Evolutionary conservation across 2,329 filamentous ascomycete genomes (phyloP).

Genomic region (Alternaria burnsii): DNA sequence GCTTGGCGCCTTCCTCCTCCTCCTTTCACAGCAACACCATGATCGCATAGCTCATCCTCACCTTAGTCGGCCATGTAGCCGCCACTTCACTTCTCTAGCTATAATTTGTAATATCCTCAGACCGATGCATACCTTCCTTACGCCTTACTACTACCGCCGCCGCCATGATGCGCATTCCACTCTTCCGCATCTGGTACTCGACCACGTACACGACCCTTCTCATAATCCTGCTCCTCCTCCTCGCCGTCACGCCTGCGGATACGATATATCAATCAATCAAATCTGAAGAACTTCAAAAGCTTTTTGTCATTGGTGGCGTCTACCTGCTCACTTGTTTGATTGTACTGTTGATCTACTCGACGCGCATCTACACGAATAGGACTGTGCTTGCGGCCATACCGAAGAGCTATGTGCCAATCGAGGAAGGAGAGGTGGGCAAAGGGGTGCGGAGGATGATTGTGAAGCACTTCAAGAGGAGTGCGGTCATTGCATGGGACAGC

Average conservation of each 20-base stretch:
- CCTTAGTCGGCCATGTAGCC: conserved; percentile 29
- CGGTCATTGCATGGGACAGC: conserved; percentile 80
- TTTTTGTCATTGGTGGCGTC: conserved; percentile 79
- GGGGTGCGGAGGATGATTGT: conserved; percentile 79
- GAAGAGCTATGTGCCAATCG: conserved; percentile 84
- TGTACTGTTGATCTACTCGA: conserved; percentile 78
- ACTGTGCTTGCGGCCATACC: conserved; percentile 83
- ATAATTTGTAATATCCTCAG: conserved; percentile 37
- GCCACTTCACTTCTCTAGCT: conserved; percentile 18
- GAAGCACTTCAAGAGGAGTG: conserved; percentile 76
- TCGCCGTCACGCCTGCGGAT: conserved; percentile 83
- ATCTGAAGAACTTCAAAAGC: conserved; percentile 75
- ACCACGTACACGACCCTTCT: conserved; percentile 79
- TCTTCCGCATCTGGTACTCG: conserved; percentile 84
- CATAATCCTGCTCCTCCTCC: conserved; percentile 74
- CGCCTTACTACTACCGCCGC: conserved; percentile 6
- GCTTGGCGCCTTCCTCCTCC: conserved; percentile 29
- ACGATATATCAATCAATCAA: conserved; percentile 76
- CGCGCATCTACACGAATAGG: conserved; percentile 86
- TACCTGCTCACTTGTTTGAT: conserved; percentile 77
- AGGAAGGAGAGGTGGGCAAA: conserved; percentile 81
- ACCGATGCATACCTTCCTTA: conserved; percentile 31
- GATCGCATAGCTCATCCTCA: conserved; percentile 22
- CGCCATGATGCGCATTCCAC: conserved; percentile 57
- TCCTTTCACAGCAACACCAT: conserved; percentile 9